These are phyloP conservation scores for Colletotrichum theobromicola DNA, from an alignment of 2,329 filamentous ascomycete species.

Conservation along the genomic window DNA sequence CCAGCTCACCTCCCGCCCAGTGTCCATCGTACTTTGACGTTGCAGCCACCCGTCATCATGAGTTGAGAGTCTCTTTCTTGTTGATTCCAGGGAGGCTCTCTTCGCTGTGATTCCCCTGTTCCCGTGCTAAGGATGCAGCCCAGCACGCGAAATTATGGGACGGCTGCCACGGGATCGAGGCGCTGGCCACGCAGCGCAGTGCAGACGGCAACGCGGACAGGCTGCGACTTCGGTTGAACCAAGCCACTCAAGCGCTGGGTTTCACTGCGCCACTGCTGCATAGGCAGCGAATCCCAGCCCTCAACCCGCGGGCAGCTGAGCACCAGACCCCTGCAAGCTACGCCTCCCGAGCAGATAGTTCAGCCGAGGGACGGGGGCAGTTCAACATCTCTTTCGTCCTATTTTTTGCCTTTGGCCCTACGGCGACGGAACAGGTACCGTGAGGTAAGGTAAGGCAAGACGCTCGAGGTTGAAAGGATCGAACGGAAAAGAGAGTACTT, in stretches of 20 bases:
- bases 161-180: neutral
- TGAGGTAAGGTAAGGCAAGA: neutral
- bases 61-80: neutral
- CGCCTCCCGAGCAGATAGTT: constrained; percentile 16
- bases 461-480: neutral
- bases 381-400: neutral
- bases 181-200: neutral
- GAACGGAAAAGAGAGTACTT: neutral
- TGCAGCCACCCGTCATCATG: neutral
- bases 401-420: constrained; percentile 3
- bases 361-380: neutral
- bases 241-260: constrained; percentile 17
- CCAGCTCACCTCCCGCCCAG: neutral
- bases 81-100: neutral
- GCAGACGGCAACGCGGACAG: neutral
- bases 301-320: constrained; percentile 10
- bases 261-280: constrained; percentile 14
- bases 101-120: neutral
- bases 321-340: constrained; percentile 18
- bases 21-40: neutral
- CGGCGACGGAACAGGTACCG: neutral
- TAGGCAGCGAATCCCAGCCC: constrained; percentile 18
- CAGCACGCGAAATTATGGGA: neutral
- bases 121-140: neutral
- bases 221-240: constrained; percentile 17